Evolutionary conservation across 257 asterid species (phyloP), one percentile per base, ranked within the genome.

Genomic region (Echites panduratus): DNA sequence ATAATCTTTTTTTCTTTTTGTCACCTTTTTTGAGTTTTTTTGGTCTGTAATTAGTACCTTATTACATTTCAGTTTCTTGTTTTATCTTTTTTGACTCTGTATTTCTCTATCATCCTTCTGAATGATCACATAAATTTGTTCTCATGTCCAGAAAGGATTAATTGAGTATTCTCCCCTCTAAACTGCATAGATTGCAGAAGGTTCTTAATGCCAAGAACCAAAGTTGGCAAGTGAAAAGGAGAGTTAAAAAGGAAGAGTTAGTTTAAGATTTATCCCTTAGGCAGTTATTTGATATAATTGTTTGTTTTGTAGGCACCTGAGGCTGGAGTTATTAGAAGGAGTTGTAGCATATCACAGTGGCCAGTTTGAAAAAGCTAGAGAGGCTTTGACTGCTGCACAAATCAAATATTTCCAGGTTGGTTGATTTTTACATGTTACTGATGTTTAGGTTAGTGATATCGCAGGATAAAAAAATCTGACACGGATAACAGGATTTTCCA

Each of bases 241-340:
- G 16, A 49, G 16, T 20, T 14, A 49, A 49, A 35, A 22, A 57
- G 9, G 29, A 20, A 16, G 19, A 63, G 22, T 9, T 22, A 38
- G n/a, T n/a, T n/a, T 35, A 19, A 35, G 16, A 35, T 17, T 43
- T 48, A 17, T 41, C n/a, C 19, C 40, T 45, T 69, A n/a, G n/a
- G 29, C 17, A 44, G 64, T 32, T 74, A 61, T 63, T 68, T 63
- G 48, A 73, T 70, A 61, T 78, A 6, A 14, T 44, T 62, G 32
- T 43, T 32, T 45, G 32, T 47, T 81, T 47, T 80, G 32, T 75
- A 93, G 99, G 68, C 91, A 87, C 84, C 77, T 94, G 87, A 87
- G 97, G 75, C 82, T 94, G 84, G 97, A 91, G 84, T 84, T 94
- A 56, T 79, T 94, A 71, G 99, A 94, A 90, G 99, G 96, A 77